Percentiles rank a stretch among this genome's conserved stretches.
These are phyloP conservation scores for Euphorbia tirucalli DNA, from an alignment of 345 rosid genomes.

Conservation along the genomic window DNA sequence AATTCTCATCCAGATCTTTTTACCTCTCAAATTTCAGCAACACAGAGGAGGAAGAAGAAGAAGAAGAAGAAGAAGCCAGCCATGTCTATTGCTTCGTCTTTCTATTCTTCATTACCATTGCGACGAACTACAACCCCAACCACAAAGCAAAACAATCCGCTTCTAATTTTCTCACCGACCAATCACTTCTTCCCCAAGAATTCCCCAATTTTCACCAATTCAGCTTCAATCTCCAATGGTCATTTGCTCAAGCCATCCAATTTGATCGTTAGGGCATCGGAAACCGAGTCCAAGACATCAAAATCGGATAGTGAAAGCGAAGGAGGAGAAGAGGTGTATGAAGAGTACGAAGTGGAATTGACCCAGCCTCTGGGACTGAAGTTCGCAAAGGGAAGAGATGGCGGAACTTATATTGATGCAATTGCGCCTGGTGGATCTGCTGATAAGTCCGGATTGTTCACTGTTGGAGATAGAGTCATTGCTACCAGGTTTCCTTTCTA, in stretches of 20 bases:
- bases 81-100: constrained; percentile 69
- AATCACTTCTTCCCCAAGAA: constrained; percentile 26
- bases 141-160: constrained; percentile 34
- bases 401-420: constrained; percentile 89
- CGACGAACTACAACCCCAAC: constrained; percentile 32
- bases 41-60: no score
- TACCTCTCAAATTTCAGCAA: not conserved
- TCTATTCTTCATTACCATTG: constrained; percentile 54
- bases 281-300: constrained; percentile 47
- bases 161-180: constrained; percentile 26
- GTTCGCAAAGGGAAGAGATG: constrained; percentile 86
- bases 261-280: constrained; percentile 56
- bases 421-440: constrained; percentile 79
- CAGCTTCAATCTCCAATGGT: constrained; percentile 33
- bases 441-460: constrained; percentile 69
- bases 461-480: constrained; percentile 82
- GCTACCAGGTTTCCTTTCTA: constrained; percentile 75
- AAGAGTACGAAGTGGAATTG: constrained; percentile 81
- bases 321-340: constrained; percentile 48
- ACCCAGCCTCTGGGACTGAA: constrained; percentile 79
- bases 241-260: constrained; percentile 37
- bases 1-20: not conserved
- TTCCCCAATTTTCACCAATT: constrained; percentile 24
- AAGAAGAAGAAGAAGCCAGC: not conserved
- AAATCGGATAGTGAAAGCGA: constrained; percentile 37